A percentile compares a stretch with the other conserved stretches of the same genome.
Conservation (phyloP, 768 basidiomycete species). For the Podaxis sp. region DNA sequence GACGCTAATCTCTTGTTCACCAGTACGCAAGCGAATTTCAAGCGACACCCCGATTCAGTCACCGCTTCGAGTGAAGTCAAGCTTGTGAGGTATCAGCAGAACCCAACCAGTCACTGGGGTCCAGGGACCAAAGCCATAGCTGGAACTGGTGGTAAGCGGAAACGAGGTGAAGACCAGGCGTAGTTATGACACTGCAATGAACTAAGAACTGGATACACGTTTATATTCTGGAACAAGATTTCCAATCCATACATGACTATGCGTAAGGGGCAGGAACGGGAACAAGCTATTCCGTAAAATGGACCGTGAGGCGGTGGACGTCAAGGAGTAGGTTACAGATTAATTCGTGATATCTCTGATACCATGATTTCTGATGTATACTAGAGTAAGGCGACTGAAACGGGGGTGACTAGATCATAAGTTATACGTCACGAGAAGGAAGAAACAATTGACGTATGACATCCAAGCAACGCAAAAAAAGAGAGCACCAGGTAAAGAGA, state of each 20-base stretch:
- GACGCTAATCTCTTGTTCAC: not conserved
- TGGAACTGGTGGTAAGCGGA: constrained; percentile 9
- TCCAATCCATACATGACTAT: not conserved
- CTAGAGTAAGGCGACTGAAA: not conserved
- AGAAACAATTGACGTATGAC: constrained; percentile 15
- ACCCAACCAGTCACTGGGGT: constrained; percentile 93
- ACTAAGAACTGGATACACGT: not conserved
- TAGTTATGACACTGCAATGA: not conserved
- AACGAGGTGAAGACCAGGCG: constrained; percentile 1
- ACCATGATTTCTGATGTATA: constrained; percentile 7
- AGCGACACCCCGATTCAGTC: constrained; percentile 64
- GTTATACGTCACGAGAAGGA: not conserved
- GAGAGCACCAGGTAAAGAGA: constrained; percentile 15
- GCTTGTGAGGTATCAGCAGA: constrained; percentile 86
- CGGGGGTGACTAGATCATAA: not conserved
- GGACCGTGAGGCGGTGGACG: not conserved
- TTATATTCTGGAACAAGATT: not conserved
- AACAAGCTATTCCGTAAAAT: not conserved
- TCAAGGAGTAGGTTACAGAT: constrained; percentile 3
- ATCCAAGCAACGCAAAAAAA: constrained; percentile 22
- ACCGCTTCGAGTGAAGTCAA: constrained; percentile 66
- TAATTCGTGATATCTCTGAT: constrained; percentile 13
- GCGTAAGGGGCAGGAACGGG: not conserved
- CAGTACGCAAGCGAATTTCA: constrained; percentile 73
- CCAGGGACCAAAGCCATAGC: constrained; percentile 64